A percentile compares a stretch with the other conserved stretches of the same genome.
Evolutionary conservation across 495 filamentous ascomycete species (phyloP).

Genomic region (Hypoxylon perforatum): DNA sequence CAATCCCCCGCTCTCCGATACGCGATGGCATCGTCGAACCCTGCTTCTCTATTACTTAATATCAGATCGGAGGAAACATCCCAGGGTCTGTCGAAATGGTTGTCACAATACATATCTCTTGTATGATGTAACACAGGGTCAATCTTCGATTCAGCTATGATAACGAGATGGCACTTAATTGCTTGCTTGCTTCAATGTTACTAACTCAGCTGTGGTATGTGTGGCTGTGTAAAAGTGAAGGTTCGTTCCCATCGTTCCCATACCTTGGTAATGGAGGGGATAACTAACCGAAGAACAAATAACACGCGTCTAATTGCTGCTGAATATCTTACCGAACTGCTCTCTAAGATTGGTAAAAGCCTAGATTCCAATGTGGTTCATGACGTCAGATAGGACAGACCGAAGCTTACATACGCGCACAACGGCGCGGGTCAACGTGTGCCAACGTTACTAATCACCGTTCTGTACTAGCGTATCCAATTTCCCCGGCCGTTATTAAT

Average conservation of each 20-base stretch:
- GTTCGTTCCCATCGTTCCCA: no score
- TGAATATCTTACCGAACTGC: no score
- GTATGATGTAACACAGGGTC: constrained; percentile 26
- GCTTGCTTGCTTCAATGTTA: no score
- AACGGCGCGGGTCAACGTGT: background rate
- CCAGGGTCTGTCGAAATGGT: background rate
- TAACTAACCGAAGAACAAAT: no score
- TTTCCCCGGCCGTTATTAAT: constrained; percentile 20
- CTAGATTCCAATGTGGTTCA: background rate
- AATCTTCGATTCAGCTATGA: constrained; percentile 21
- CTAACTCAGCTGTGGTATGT: background rate
- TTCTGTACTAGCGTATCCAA: constrained; percentile 4
- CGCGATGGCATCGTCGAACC: constrained; percentile 16
- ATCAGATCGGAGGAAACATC: background rate
- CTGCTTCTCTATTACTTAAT: constrained; percentile 1
- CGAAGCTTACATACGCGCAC: background rate
- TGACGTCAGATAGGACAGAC: constrained; percentile 29
- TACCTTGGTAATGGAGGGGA: background rate
- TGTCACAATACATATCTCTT: constrained; percentile 3
- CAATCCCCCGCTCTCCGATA: constrained; percentile 7
- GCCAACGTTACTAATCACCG: constrained; percentile 4
- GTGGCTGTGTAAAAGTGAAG: background rate
- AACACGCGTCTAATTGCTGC: no score
- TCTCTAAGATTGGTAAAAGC: no score
- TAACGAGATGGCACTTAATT: background rate